These are phyloP conservation scores for Trichoderma sp. DNA, from an alignment of 2,329 filamentous ascomycete species.

Conservation along the genomic window DNA sequence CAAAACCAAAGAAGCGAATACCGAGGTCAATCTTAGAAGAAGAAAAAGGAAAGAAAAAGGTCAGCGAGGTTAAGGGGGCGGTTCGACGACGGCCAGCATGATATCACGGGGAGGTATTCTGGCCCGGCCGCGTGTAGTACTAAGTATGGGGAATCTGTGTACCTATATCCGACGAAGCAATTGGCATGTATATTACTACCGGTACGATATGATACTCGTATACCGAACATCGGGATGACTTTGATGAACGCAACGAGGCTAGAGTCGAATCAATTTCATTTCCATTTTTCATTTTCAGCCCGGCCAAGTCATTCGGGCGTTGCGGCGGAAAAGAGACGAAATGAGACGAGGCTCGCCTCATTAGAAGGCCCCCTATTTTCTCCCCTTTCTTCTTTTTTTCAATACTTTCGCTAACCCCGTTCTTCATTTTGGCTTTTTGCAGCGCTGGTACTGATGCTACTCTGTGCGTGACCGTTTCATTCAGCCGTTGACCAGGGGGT, in stretches of 20 bases:
- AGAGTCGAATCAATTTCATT: not conserved
- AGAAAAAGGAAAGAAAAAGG: not conserved
- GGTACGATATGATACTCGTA: not conserved
- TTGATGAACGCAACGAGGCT: not conserved
- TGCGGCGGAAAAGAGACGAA: not conserved
- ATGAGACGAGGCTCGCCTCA: slow-evolving; percentile 5
- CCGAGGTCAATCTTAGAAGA: not conserved
- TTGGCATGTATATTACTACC: slow-evolving; percentile 10
- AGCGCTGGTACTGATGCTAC: not conserved
- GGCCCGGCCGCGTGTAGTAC: not conserved
- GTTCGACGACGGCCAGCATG: not conserved
- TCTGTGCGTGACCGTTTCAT: slow-evolving; percentile 4
- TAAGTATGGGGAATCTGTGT: not conserved
- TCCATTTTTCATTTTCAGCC: not conserved
- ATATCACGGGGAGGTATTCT: not conserved
- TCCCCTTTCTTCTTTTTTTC: not conserved
- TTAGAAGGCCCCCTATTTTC: not conserved
- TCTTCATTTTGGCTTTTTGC: not conserved
- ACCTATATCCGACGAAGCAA: not conserved
- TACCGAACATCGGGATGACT: slow-evolving; percentile 3
- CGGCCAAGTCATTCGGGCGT: not conserved
- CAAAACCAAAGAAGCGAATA: not conserved
- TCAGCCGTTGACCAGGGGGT: not conserved
- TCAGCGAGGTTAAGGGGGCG: not conserved
- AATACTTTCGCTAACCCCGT: not conserved